Evolutionary conservation across 2,329 filamentous ascomycete species (phyloP), one percentile per base, ranked within the genome.

Genomic region (Chaetothyriales sp.): DNA sequence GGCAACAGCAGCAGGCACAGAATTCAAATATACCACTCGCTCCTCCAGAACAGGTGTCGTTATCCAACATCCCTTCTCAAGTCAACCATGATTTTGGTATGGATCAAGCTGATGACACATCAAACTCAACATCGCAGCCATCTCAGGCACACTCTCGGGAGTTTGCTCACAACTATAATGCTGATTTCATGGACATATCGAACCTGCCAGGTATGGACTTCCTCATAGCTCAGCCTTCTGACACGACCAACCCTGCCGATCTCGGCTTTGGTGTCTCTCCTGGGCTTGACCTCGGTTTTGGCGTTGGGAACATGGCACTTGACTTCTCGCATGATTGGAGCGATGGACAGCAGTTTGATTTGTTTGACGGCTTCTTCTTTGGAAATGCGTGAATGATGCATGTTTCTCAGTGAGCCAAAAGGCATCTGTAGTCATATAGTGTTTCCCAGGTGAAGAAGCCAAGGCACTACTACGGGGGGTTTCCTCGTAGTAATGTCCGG

Each of bases 331-430:
- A 74, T 62, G 71, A 74, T 58, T 73, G 71, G 70, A 70, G 67
- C 49, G 71, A 74, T 51, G 70, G 70, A 43, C 56, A 59, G 43
- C 63, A 69, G 47, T 69, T 71, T 58, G 74, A 77, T 67, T 59
- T 78, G 29, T 72, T 77, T 57, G 73, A 77, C 59, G 75, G 73
- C 3, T 78, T 74, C 61, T 78, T 77, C 62, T 77, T 78, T 65
- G 75, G 75, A 8, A 70, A 67, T 22, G 62, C 50, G 25, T 46
- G 44, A 15, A 40, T 40, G 25, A 33, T 44, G n/a, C 20, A 22
- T n/a, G 44, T 40, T 18, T 37, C 33, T 15, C 33, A 40, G 10
- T 4, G 5, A 40, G 10, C 33, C 5, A 40, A 40, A 40, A 40
- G 33, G 33, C 33, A 15, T 40, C 33, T 40, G 33, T 15, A 40